Base-by-base conservation (phyloP, 192 early-diverging fungal species). In the Backusella australiensis region DNA sequence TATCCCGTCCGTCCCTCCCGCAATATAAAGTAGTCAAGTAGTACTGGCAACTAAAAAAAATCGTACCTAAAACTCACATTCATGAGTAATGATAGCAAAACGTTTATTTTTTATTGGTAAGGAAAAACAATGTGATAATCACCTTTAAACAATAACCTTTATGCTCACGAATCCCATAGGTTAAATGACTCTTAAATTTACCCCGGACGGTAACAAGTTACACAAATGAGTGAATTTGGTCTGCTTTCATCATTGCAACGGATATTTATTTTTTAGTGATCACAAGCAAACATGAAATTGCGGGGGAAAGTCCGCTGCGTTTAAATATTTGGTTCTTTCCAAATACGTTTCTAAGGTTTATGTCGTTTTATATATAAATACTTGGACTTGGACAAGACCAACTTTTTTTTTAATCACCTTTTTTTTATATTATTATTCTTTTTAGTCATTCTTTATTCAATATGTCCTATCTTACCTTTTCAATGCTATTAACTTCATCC, bases 401-500 rank as follows among this genome's bases (percentile, higher is more conserved):
- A 63, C 56, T 63, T 63, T 63, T 59, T 69, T 38, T 38, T 68
- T 19, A 39, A 34, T 14, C 23, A 29, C 65, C 26, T 67, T 69
- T 69, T 69, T 69, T 69, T 23, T 11, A 23, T 69, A 39, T 39
- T 39, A 39, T 69, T 69, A 39, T 36, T 69, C 7, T 39, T 69
- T 32, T 69, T 41, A 38, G 34, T 39, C 11, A 69, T 38, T 15
- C 41, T 38, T 39, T 23, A 38, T n/a, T 69, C 36, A 38, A 23
- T 41, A 69, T 69, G 68, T 12, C 68, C 9, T 69, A 69, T 21
- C n/a, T 69, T 23, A 41, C 68, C 9, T 38, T 69, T 69, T 69
- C 68, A 41, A 9, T 69, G 34, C 19, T 69, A 39, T 69, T 69
- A 14, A 41, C 35, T 12, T 69, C 68, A n/a, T 35, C 68, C n/a